These are phyloP conservation scores for Stachybotrys chartarum DNA, from an alignment of 2,329 filamentous ascomycete species.

Conservation along the genomic window DNA sequence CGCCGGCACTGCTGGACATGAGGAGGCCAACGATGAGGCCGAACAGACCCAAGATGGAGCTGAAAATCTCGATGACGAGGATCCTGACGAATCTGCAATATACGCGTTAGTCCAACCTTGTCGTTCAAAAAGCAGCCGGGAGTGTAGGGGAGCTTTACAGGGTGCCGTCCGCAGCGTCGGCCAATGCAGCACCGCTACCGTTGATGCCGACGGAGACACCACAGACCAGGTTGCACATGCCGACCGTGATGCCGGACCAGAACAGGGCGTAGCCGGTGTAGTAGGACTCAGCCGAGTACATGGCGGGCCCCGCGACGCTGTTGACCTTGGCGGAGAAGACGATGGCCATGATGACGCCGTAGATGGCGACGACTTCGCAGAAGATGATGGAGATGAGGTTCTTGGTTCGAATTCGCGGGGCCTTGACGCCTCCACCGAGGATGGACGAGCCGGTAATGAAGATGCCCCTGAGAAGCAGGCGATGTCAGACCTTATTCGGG, in stretches of 20 bases:
- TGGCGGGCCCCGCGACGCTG: conserved; percentile 52
- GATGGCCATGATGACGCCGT: conserved; percentile 99
- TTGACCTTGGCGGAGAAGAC: conserved; percentile 89
- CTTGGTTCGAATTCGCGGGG: conserved; percentile 96
- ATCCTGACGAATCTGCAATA: conserved; percentile 85
- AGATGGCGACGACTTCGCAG: conserved; percentile 99
- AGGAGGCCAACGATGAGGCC: conserved; percentile 92
- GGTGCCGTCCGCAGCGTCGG: conserved; percentile 85
- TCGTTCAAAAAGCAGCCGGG: neutral
- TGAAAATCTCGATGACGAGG: conserved; percentile 98
- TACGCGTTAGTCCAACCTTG: conserved; percentile 12
- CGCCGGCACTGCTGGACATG: conserved; percentile 73
- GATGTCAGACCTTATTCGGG: neutral
- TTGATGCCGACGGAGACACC: conserved; percentile 97
- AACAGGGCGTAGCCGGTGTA: conserved; percentile 95
- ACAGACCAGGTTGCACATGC: conserved; percentile 91
- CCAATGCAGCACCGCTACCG: conserved; percentile 89
- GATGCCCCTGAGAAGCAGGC: conserved; percentile 66
- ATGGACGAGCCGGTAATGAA: conserved; percentile 98
- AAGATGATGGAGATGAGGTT: conserved; percentile 99
- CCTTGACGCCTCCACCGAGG: conserved; percentile 91
- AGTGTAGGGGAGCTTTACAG: conserved; percentile 53
- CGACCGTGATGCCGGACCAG: conserved; percentile 92
- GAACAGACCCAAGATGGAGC: conserved; percentile 92
- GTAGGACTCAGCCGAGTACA: conserved; percentile 73